Percentiles rank a stretch among this genome's conserved stretches.
Evolutionary conservation across 345 rosid species (phyloP).

Genomic region (Nasturtium officinale): DNA sequence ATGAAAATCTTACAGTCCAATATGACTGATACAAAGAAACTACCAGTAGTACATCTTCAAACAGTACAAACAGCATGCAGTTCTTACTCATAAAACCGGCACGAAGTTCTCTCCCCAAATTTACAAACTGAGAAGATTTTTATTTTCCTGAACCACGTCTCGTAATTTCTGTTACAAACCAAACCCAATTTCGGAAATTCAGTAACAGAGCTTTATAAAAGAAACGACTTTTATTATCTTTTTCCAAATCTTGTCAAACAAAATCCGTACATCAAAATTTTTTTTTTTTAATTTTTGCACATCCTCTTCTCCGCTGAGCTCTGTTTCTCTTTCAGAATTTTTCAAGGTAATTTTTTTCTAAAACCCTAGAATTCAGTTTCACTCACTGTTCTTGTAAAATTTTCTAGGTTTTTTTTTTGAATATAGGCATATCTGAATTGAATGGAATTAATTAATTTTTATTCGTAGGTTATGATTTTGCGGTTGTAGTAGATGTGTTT

Average conservation of each 20-base stretch:
- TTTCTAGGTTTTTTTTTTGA: constrained; percentile 20
- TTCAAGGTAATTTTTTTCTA: constrained; percentile 49
- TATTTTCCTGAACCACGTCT: not conserved
- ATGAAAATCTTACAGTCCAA: not conserved
- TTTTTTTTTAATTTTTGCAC: constrained; percentile 30
- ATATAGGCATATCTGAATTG: constrained; percentile 2
- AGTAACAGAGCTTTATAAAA: constrained; percentile 28
- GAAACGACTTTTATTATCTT: constrained; percentile 24
- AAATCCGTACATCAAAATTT: constrained; percentile 8
- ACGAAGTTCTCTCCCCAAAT: not conserved
- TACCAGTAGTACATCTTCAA: constrained; percentile 9
- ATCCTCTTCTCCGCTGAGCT: constrained; percentile 31
- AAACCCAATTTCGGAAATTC: constrained; percentile 39
- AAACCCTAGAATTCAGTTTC: constrained; percentile 54
- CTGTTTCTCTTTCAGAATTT: constrained; percentile 19
- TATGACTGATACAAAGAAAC: not conserved
- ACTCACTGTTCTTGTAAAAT: not conserved
- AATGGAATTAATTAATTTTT: constrained; percentile 1
- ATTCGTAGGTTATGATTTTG: constrained; percentile 44
- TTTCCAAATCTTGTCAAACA: constrained; percentile 18
- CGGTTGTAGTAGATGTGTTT: constrained; percentile 36
- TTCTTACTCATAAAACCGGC: not conserved
- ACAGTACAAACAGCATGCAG: constrained; percentile 11
- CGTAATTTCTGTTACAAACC: constrained; percentile 27
- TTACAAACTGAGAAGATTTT: not conserved